Evolutionary conservation across 495 filamentous ascomycete genomes (phyloP), one percentile per base, ranked within the genome.

Genomic region (Extremus antarcticus): DNA sequence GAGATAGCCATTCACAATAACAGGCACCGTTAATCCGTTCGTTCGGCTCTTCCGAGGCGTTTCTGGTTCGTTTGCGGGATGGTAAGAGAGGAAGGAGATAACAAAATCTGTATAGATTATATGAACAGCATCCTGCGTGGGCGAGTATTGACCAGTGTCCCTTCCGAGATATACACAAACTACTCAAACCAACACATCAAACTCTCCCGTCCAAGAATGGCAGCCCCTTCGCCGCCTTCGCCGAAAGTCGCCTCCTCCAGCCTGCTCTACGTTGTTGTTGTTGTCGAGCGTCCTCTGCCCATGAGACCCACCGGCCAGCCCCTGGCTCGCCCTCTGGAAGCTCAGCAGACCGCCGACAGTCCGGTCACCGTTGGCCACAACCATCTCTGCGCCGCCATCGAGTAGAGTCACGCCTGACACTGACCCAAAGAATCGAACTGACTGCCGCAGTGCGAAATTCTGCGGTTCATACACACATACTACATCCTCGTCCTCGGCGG

Each of bases 341-440:
- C 86, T 78, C 74, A 95, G 76, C 38, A 96, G 72, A 3, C 90
- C 90, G 47, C 90, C 90, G 63, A 88, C 82, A 23, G 74, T 75
- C 22, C 71, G 71, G 64, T 97, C 91, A 19, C 78, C 78, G 56
- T 87, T 91, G 17, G 87, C 78, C 2, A 92, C 80, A 61, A 81
- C 80, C 35, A 95, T 71, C 47, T 81, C 76, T 39, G 76, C 70
- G 3, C 90, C 91, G 56, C 83, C 86, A 20, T 83, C 79, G 21
- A 82, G 73, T 58, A 90, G 86, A 38, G 79, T 78, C 2, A 88
- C 76, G 2, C 91, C 91, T 2, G 81, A 88, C 24, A 94, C 78
- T 59, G 91, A 86, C 16, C 91, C 90, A 62, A 94, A 94, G 63
- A 94, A 83, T 58, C 89, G 86, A 1, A 95, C 70, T 9, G 80